Evolutionary conservation across 768 basidiomycete genomes (phyloP).

Genomic region (Tubosaeta sp.): DNA sequence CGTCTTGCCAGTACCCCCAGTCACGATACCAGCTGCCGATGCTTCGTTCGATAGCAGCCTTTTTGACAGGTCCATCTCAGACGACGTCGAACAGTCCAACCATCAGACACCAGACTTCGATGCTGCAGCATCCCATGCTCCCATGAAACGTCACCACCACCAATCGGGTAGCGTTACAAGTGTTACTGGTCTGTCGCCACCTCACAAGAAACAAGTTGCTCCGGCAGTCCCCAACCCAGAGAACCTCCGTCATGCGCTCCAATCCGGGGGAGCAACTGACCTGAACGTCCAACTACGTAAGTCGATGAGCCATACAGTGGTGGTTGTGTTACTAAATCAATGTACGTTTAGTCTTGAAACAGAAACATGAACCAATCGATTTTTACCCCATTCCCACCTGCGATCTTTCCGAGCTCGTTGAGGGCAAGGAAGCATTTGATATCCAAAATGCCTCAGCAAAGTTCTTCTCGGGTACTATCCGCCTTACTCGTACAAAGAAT

Average conservation of each 20-base stretch:
- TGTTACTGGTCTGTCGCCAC: not conserved
- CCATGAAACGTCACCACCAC: not conserved
- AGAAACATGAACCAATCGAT: not conserved
- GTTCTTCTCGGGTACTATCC: not conserved
- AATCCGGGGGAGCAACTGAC: not conserved
- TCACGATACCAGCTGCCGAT: too few relatives aligned
- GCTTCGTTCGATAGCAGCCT: too few relatives aligned
- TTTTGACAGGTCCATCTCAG: too few relatives aligned
- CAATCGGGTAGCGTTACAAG: not conserved
- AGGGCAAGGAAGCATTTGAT: not conserved
- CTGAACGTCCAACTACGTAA: too few relatives aligned
- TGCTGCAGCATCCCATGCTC: not conserved
- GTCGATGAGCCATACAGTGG: too few relatives aligned
- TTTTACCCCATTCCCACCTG: not conserved
- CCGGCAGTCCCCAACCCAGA: not conserved
- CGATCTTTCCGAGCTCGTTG: not conserved
- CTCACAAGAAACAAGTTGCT: not conserved
- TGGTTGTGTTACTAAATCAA: too few relatives aligned
- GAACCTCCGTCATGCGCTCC: not conserved
- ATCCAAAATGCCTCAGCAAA: not conserved
- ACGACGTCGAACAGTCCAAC: too few relatives aligned
- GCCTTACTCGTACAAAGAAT: not conserved
- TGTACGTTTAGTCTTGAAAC: not conserved
- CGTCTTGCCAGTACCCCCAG: too few relatives aligned
- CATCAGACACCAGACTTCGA: too few relatives aligned